Evolutionary conservation across 768 basidiomycete species (phyloP), one percentile per base, ranked within the genome.

Genomic region (Mycena rebaudengoi): DNA sequence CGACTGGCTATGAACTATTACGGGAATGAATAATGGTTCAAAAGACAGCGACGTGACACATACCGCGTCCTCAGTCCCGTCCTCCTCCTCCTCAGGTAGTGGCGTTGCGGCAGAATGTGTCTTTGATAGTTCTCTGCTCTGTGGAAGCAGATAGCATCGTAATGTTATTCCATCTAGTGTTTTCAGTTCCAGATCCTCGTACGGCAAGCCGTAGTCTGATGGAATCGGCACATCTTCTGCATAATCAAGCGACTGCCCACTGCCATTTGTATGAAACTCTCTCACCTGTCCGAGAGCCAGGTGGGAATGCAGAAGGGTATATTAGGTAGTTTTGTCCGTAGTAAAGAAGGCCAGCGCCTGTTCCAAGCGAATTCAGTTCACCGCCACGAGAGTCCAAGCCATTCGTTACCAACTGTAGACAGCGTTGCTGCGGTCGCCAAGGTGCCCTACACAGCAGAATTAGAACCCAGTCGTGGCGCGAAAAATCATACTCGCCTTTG

Each of bases 241-340:
- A 18, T 13, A 26, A 39, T 43, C 30, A 62, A 33, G 26, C 37
- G 23, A 12, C 26, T 21, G n/a, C 69, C 79, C n/a, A n/a, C n/a
- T n/a, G 35, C 18, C 2, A 29, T 33, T 28, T 2, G 16, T 7
- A 25, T 7, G 14, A 55, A 18, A 20, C 33, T 13, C n/a, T 54
- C 75, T 62, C 60, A 93, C 95, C 85, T 70, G 82, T 89, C 48
- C 95, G 82, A 25, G 95, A 95, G 2, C 95, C 95, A 5, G 88
- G 85, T 25, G 84, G 84, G 56, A 93, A 90, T 8, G 90, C 89
- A 18, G 94, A 90, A 1, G 96, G 96, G 74, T 97, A 98, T 73
- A 98, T 96, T 53, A 98, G 82, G 68, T 86, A 91, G 73, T 90
- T 91, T 74, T 98, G 96, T 28, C 92, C 94, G 67, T 91, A 91